Evolutionary conservation across 2,329 filamentous ascomycete species (phyloP).

Genomic region (Colletotrichum higginsianum): DNA sequence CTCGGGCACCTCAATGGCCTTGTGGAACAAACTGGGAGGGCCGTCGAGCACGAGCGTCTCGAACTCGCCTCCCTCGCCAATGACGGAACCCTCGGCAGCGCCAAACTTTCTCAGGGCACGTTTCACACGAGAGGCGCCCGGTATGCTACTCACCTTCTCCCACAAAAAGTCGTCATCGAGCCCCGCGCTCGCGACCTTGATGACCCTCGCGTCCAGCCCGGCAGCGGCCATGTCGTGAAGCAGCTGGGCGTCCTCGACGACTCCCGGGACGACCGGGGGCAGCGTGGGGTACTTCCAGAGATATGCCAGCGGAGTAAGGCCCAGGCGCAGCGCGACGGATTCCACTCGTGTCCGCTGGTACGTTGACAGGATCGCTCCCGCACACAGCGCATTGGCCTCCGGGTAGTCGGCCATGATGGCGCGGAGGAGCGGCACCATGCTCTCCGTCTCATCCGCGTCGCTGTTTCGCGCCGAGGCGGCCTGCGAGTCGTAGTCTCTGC

Average conservation of each 20-base stretch:
- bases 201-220: slow-evolving; percentile 88
- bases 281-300: slow-evolving; percentile 92
- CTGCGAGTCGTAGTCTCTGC: slow-evolving; percentile 75
- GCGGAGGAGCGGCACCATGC: slow-evolving; percentile 81
- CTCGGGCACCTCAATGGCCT: slow-evolving; percentile 74
- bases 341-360: slow-evolving; percentile 98
- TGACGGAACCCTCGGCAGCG: slow-evolving; percentile 75
- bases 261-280: slow-evolving; percentile 60
- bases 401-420: slow-evolving; percentile 79
- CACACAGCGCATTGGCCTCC: slow-evolving; percentile 86
- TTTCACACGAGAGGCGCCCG: slow-evolving; percentile 63
- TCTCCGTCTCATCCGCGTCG: slow-evolving; percentile 87
- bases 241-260: slow-evolving; percentile 67
- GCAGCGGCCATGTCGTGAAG: slow-evolving; percentile 85
- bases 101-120: slow-evolving; percentile 78
- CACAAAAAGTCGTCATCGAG: slow-evolving; percentile 86
- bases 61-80: slow-evolving; percentile 96
- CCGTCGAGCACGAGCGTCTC: slow-evolving; percentile 93
- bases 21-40: slow-evolving; percentile 80
- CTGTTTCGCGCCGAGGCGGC: slow-evolving; percentile 43
- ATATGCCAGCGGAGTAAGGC: slow-evolving; percentile 85
- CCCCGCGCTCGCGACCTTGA: slow-evolving; percentile 95
- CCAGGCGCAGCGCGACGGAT: slow-evolving; percentile 88
- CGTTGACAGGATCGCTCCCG: slow-evolving; percentile 92
- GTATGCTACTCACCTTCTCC: slow-evolving; percentile 78